A percentile compares a stretch with the other conserved stretches of the same genome.
phyloP scores from a whole-genome alignment of 2,329 filamentous ascomycete species.

The Aspergillus puulaauensis region DNA sequence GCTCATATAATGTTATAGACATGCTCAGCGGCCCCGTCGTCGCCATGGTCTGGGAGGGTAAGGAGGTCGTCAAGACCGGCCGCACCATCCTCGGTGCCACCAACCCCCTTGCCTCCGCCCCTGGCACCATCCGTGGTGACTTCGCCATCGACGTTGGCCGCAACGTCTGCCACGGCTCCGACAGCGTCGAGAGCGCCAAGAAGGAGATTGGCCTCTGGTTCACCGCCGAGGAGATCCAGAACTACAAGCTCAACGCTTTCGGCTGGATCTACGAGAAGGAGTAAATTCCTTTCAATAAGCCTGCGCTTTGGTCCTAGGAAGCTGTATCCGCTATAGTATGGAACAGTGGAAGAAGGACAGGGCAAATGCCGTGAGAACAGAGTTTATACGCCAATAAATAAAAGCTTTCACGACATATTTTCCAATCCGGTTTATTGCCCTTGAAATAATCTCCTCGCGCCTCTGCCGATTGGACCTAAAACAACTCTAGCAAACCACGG shows the following conservation, averaged over 20 bases:
- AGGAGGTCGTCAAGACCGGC: slow-evolving; percentile 98
- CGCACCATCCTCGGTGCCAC: slow-evolving; percentile 95
- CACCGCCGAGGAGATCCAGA: slow-evolving; percentile 79
- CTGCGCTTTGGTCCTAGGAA: slow-evolving; percentile 15
- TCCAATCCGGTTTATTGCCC: slow-evolving; percentile 21
- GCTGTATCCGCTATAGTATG: slow-evolving; percentile 7
- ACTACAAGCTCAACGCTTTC: slow-evolving; percentile 79
- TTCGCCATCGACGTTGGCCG: slow-evolving; percentile 86
- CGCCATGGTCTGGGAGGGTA: slow-evolving; percentile 99
- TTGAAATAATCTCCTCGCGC: slow-evolving; percentile 40
- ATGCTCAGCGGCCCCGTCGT: slow-evolving; percentile 95
- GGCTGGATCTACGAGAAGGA: slow-evolving; percentile 98
- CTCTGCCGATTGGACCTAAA: slow-evolving; percentile 49
- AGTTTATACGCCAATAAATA: slow-evolving; percentile 8
- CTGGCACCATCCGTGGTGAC: slow-evolving; percentile 97
- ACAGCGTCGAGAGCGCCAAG: slow-evolving; percentile 97
- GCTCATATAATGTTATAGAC: slow-evolving; percentile 57
- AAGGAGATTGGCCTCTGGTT: slow-evolving; percentile 99
- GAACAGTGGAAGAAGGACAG: not conserved
- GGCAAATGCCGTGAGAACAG: slow-evolving; percentile 2
- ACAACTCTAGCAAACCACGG: slow-evolving; percentile 83
- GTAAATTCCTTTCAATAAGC: slow-evolving; percentile 33
- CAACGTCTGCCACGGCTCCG: slow-evolving; percentile 99
- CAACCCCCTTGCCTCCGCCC: slow-evolving; percentile 92
- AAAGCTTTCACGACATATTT: not conserved